Evolutionary conservation across 2,329 filamentous ascomycete genomes (phyloP).

Genomic region (Penicillium sp.): DNA sequence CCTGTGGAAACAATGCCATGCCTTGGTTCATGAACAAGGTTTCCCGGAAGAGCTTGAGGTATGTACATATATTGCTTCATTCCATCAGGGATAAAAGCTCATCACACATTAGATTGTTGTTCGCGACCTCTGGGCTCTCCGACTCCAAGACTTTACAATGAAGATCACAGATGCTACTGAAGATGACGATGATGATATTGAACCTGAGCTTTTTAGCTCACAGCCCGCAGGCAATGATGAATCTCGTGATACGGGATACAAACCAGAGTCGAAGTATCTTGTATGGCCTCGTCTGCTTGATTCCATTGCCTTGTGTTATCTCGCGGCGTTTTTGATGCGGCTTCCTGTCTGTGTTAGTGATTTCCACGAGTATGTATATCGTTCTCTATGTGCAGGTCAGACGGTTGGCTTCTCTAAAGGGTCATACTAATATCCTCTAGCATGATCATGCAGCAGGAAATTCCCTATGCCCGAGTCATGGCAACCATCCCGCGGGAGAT

Average conservation of each 20-base stretch:
- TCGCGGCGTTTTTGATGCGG: constrained; percentile 72
- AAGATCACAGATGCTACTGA: constrained; percentile 42
- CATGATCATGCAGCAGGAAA: constrained; percentile 62
- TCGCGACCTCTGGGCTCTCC: constrained; percentile 80
- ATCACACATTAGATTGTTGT: constrained; percentile 56
- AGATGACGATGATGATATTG: constrained; percentile 36
- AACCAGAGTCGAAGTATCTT: constrained; percentile 35
- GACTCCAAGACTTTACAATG: constrained; percentile 59
- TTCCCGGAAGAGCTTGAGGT: constrained; percentile 74
- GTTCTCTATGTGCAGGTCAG: background rate
- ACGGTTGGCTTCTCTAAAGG: background rate
- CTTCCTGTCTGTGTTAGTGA: constrained; percentile 75
- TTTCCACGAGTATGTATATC: constrained; percentile 51
- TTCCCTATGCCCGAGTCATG: constrained; percentile 69
- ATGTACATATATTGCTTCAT: background rate
- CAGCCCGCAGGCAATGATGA: constrained; percentile 53
- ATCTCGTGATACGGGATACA: constrained; percentile 35
- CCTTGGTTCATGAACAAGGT: constrained; percentile 65
- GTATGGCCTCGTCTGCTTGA: constrained; percentile 68
- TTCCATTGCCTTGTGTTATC: constrained; percentile 73
- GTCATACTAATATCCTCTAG: constrained; percentile 16
- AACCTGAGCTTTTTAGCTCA: constrained; percentile 59
- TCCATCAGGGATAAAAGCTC: background rate
- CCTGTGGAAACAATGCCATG: constrained; percentile 75
- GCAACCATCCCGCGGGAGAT: constrained; percentile 46